Percentiles rank a stretch among this genome's conserved stretches.
These are phyloP conservation scores for Micractinium conductrix DNA, from an alignment of 139 green algal species.

Conservation along the genomic window DNA sequence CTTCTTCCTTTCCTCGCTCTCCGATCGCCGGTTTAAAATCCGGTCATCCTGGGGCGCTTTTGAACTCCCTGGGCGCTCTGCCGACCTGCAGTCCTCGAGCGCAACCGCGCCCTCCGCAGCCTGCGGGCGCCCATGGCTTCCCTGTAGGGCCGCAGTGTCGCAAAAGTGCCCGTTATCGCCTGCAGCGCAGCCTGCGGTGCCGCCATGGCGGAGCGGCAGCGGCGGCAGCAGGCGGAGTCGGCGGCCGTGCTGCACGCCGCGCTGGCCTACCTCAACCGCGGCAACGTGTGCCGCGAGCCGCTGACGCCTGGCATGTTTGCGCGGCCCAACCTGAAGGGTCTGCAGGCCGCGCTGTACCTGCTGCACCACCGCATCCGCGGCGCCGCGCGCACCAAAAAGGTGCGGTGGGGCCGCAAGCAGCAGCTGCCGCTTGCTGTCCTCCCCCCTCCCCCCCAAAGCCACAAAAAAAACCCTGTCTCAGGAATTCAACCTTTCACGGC, in stretches of 20 bases:
- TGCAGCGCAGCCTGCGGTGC: no score
- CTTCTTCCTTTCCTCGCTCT: no score
- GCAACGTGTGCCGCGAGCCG: neutral
- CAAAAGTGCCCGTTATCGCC: no score
- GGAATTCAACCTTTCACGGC: no score
- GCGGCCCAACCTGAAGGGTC: slow-evolving; percentile 21
- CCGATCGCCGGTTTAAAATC: no score
- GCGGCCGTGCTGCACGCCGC: neutral
- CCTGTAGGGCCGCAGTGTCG: no score
- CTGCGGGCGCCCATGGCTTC: no score
- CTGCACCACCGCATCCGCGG: slow-evolving; percentile 22
- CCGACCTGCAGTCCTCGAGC: no score
- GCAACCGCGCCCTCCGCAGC: no score
- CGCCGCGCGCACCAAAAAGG: slow-evolving; percentile 20
- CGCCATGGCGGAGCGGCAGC: neutral
- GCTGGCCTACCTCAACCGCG: slow-evolving; percentile 16
- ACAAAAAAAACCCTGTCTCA: no score
- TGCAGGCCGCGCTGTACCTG: slow-evolving; percentile 25
- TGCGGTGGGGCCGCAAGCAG: neutral
- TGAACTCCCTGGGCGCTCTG: no score
- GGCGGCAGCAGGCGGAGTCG: neutral
- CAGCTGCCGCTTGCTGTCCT: neutral
- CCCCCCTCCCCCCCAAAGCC: neutral
- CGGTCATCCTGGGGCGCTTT: no score
- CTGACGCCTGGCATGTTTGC: slow-evolving; percentile 4